phyloP scores from a whole-genome alignment of 805 yeast species.

The Blastobotrys robertii region DNA sequence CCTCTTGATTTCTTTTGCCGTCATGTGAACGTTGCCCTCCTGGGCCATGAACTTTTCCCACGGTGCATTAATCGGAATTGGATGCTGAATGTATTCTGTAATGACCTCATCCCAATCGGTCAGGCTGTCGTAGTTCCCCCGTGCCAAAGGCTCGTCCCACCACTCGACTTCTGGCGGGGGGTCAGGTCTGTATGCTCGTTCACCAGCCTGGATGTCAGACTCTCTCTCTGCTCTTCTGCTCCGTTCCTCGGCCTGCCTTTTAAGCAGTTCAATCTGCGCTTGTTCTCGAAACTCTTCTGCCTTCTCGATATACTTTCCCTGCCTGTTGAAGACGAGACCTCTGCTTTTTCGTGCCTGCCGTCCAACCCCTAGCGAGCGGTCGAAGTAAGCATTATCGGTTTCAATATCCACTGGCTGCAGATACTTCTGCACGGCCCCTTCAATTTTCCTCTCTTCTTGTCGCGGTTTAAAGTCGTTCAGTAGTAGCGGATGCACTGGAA shows the following conservation, averaged over 20 bases:
- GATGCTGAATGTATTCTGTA: conserved; percentile 73
- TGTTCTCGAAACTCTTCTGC: conserved; percentile 43
- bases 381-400: conserved; percentile 29
- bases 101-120: conserved; percentile 25
- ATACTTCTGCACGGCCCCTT: conserved; percentile 3
- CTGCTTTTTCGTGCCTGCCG: conserved; percentile 15
- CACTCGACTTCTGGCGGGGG: conserved; percentile 67
- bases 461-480: conserved; percentile 1
- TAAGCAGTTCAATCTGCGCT: conserved; percentile 28
- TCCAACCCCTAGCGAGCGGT: conserved; percentile 13
- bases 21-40: conserved; percentile 45
- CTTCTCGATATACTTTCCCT: conserved; percentile 52
- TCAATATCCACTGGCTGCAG: conserved; percentile 6
- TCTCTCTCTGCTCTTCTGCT: not conserved
- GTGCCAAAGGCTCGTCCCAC: conserved; percentile 72
- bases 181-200: conserved; percentile 38
- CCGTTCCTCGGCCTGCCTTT: conserved; percentile 24
- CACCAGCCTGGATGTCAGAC: conserved; percentile 42
- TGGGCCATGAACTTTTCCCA: conserved; percentile 40
- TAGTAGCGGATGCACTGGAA: conserved; percentile 25
- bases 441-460: conserved; percentile 3
- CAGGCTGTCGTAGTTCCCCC: conserved; percentile 28
- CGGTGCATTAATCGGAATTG: conserved; percentile 53
- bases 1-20: conserved; percentile 68
- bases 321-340: conserved; percentile 43